A percentile compares a stretch with the other conserved stretches of the same genome.
These are phyloP conservation scores for Lanmaoa rubissima DNA, from an alignment of 768 basidiomycete genomes.

Conservation along the genomic window DNA sequence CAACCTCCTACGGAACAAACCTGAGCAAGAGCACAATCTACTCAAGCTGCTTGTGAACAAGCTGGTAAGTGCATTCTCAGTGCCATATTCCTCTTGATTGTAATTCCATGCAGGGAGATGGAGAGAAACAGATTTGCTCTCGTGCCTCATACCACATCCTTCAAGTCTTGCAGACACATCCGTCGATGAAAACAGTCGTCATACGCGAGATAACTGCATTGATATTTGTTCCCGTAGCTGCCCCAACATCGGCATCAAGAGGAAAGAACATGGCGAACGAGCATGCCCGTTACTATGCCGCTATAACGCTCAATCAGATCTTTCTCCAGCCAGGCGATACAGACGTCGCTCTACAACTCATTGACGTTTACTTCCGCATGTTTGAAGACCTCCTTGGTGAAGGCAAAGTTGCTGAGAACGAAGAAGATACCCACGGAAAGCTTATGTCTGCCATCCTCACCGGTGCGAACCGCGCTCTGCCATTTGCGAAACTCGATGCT, in stretches of 20 bases:
- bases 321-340: constrained; percentile 66
- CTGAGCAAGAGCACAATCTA: constrained; percentile 97
- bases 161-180: constrained; percentile 86
- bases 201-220: constrained; percentile 83
- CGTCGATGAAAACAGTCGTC: constrained; percentile 87
- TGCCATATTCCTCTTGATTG: not conserved
- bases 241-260: constrained; percentile 10
- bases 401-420: constrained; percentile 29
- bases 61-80: constrained; percentile 50
- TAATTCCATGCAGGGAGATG: constrained; percentile 65
- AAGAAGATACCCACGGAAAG: constrained; percentile 74
- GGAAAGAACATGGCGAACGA: constrained; percentile 45
- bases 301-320: constrained; percentile 94
- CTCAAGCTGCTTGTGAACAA: constrained; percentile 92
- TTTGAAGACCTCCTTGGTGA: constrained; percentile 87
- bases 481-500: constrained; percentile 82
- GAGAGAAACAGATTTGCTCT: constrained; percentile 82
- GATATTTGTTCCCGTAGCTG: constrained; percentile 43
- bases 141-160: constrained; percentile 88
- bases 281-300: constrained; percentile 88
- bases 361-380: constrained; percentile 92
- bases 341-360: constrained; percentile 71
- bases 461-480: constrained; percentile 92
- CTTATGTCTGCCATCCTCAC: constrained; percentile 88
- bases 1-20: constrained; percentile 81